Evolutionary conservation across 768 basidiomycete species (phyloP).

Genomic region (Inosperma sp.): DNA sequence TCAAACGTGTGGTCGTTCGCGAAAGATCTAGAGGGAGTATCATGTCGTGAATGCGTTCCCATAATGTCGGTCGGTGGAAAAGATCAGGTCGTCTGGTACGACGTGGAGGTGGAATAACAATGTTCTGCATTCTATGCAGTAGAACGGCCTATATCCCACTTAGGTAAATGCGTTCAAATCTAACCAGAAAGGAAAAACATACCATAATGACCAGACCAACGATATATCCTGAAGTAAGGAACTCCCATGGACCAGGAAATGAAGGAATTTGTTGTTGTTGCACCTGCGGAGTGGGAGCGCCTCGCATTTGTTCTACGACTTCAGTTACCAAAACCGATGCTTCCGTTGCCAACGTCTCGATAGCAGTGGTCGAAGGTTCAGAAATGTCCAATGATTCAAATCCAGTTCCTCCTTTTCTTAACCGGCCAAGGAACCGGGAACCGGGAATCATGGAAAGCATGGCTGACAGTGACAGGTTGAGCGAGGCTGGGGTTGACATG

Average conservation of each 20-base stretch:
- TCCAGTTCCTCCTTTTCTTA: not conserved
- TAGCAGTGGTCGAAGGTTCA: not conserved
- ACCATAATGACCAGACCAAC: constrained; percentile 65
- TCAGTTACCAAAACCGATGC: not conserved
- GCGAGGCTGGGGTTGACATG: not conserved
- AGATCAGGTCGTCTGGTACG: constrained; percentile 26
- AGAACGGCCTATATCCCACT: constrained; percentile 59
- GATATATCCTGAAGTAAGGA: constrained; percentile 72
- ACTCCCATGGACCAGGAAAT: constrained; percentile 63
- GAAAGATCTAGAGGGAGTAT: constrained; percentile 65
- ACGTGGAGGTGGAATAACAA: constrained; percentile 56
- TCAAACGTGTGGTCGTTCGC: constrained; percentile 51
- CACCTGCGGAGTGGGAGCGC: no score
- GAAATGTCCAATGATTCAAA: not conserved
- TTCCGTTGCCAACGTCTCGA: not conserved
- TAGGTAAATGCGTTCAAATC: not conserved
- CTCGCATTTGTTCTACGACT: not conserved
- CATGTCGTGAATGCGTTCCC: constrained; percentile 29
- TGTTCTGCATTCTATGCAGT: constrained; percentile 72
- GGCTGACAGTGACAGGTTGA: constrained; percentile 2
- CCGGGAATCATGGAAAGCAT: constrained; percentile 5
- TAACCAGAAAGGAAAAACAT: constrained; percentile 14
- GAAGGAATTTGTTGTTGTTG: constrained; percentile 9
- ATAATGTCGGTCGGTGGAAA: constrained; percentile 18
- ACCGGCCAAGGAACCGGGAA: constrained; percentile 4